Evolutionary conservation across 2,329 filamentous ascomycete species (phyloP).

Genomic region (Phialophora expanda): DNA sequence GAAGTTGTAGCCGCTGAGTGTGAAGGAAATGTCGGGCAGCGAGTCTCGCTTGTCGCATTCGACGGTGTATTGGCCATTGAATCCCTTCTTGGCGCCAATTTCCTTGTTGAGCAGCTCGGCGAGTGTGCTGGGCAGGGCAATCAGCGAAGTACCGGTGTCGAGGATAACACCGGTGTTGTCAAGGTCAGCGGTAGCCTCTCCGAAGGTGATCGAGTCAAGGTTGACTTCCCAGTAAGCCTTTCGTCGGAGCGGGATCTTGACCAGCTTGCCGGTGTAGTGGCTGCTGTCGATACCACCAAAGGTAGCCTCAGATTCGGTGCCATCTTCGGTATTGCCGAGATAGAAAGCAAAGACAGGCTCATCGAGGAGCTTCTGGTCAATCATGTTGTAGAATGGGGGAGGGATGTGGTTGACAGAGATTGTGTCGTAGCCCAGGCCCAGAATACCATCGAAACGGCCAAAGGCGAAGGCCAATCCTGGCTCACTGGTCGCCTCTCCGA

Average conservation of each 20-base stretch:
- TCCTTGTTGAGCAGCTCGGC: constrained; percentile 96
- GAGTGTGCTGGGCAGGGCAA: constrained; percentile 86
- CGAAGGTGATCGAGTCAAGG: constrained; percentile 87
- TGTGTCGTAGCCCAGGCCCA: constrained; percentile 91
- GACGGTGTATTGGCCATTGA: constrained; percentile 93
- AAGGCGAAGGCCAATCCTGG: constrained; percentile 97
- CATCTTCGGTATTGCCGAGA: constrained; percentile 74
- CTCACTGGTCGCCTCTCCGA: constrained; percentile 94
- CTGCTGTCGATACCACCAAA: constrained; percentile 87
- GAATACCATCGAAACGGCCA: constrained; percentile 93
- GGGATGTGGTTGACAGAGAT: constrained; percentile 97
- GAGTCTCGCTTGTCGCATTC: constrained; percentile 83
- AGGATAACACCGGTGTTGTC: constrained; percentile 96
- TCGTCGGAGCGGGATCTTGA: constrained; percentile 90
- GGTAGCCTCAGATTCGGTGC: constrained; percentile 79
- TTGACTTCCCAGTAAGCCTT: constrained; percentile 99
- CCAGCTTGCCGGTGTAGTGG: constrained; percentile 84
- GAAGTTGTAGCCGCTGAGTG: constrained; percentile 89
- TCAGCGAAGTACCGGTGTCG: constrained; percentile 97
- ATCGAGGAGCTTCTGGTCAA: constrained; percentile 87
- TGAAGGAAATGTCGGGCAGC: constrained; percentile 91
- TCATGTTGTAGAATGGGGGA: constrained; percentile 95
- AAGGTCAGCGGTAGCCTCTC: constrained; percentile 82
- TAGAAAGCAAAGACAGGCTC: constrained; percentile 97
- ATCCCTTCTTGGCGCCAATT: constrained; percentile 97